Conservation (phyloP, 2,329 filamentous ascomycete species). For the Apiospora koreana region DNA sequence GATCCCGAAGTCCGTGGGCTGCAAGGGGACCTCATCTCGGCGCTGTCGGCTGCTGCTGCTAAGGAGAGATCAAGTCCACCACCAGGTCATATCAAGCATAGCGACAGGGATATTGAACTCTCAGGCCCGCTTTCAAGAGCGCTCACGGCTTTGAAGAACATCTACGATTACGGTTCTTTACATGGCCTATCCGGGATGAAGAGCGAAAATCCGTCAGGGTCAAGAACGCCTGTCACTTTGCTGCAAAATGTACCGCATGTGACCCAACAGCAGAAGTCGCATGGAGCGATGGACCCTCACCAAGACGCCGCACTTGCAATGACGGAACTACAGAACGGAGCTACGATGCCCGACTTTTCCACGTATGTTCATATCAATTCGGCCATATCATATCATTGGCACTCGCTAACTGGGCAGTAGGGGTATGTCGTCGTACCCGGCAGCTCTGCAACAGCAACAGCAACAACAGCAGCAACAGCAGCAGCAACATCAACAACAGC, state of each 20-base stretch:
- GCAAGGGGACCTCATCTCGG: conserved; percentile 64
- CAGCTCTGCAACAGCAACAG: conserved; percentile 24
- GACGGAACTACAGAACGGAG: conserved; percentile 65
- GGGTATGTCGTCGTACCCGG: neutral
- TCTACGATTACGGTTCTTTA: conserved; percentile 65
- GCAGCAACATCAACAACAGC: neutral
- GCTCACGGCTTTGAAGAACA: conserved; percentile 62
- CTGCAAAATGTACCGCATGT: neutral
- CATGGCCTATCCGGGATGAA: conserved; percentile 48
- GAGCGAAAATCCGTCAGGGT: conserved; percentile 48
- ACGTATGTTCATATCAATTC: conserved; percentile 29
- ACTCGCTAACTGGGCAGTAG: neutral
- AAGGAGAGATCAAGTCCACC: conserved; percentile 58
- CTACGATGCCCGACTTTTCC: conserved; percentile 46
- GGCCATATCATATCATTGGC: neutral
- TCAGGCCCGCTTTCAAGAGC: conserved; percentile 63
- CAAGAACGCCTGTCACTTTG: conserved; percentile 28
- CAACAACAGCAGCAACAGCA: conserved; percentile 31
- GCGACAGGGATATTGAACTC: conserved; percentile 62
- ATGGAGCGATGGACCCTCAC: conserved; percentile 48
- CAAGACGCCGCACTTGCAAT: conserved; percentile 65
- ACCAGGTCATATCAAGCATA: conserved; percentile 52
- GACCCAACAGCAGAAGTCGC: conserved; percentile 24
- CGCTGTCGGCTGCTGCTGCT: conserved; percentile 63
- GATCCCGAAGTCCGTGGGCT: conserved; percentile 64